A percentile compares a stretch with the other conserved stretches of the same genome.
Conservation (phyloP, 2,329 filamentous ascomycete species). For the Trichoderma polysporum region DNA sequence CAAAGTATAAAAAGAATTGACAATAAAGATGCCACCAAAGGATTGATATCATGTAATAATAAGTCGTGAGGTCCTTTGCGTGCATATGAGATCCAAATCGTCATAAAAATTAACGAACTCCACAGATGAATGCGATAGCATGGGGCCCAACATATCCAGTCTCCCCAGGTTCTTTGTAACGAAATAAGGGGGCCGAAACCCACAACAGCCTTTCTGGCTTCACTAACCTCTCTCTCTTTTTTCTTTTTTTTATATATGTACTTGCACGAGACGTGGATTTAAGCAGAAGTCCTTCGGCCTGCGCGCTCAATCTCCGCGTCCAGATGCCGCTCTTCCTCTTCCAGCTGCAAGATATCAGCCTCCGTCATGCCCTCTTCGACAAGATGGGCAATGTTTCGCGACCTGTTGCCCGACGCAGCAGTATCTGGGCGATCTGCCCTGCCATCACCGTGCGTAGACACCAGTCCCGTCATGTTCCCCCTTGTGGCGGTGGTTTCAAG, state of each 20-base stretch:
- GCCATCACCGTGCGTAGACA: neutral
- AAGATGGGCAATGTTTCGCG: conserved; percentile 48
- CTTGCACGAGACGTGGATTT: neutral
- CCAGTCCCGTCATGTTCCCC: neutral
- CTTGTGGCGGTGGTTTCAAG: neutral
- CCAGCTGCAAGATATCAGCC: conserved; percentile 54
- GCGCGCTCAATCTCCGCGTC: conserved; percentile 56
- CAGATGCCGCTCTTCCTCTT: conserved; percentile 58
- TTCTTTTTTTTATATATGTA: neutral
- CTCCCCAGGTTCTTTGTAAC: neutral
- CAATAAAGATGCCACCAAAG: neutral
- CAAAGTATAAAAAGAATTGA: neutral
- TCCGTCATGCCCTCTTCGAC: conserved; percentile 62
- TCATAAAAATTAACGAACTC: neutral
- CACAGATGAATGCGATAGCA: neutral
- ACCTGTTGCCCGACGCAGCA: conserved; percentile 33
- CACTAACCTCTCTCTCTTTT: neutral
- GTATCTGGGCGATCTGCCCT: conserved; percentile 21
- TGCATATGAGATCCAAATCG: neutral
- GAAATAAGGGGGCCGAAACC: neutral
- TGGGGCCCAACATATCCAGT: neutral
- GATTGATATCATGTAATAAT: neutral
- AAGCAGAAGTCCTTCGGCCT: conserved; percentile 23
- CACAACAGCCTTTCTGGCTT: neutral
- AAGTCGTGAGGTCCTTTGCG: neutral